Evolutionary conservation across 2,329 filamentous ascomycete genomes (phyloP), one percentile per base, ranked within the genome.

Genomic region (Tricladium varicosporioides): DNA sequence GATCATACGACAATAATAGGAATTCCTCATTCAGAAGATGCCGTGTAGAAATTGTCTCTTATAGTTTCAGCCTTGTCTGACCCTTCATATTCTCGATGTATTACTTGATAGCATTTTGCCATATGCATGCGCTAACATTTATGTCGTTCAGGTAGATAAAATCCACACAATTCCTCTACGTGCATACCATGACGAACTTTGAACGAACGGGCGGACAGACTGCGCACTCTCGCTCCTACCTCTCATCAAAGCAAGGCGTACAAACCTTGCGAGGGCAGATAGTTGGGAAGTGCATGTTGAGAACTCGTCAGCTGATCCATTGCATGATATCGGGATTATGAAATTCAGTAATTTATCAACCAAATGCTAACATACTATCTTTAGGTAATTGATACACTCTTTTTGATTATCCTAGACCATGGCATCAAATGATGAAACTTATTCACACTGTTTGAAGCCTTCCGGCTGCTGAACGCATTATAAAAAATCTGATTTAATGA

Each of bases 41-140:
- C 65, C 62, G 70, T 71, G 72, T 72, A 63, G 68, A 70, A 69
- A 66, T 69, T 68, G 70, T 72, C 63, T 69, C 58, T 62, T 65
- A 57, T 70, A 70, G 73, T 75, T 75, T 75, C 73, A 75, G 73
- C 73, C 73, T 75, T 75, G 72, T 75, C 73, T 75, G 73, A 75
- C 71, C 69, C 67, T 59, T 60, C 57, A 56, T 53, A 51, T 51
- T 54, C 36, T 59, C 46, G 51, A 56, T 48, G 32, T 50, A 51
- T 54, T 58, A 56, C 54, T 53, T 49, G 33, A 44, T 53, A 15
- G 48, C 22, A 16, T 44, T 18, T 58, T 54, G 45, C 48, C 55
- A 43, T 52, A 43, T 52, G 46, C 14, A 33, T 32, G 45, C 58
- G 63, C 65, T 69, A 63, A 68, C 49, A 51, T 61, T 42, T 32